A percentile compares a stretch with the other conserved stretches of the same genome.
Evolutionary conservation across 768 basidiomycete genomes (phyloP).

Genomic region (Calocybe gangraenosa): DNA sequence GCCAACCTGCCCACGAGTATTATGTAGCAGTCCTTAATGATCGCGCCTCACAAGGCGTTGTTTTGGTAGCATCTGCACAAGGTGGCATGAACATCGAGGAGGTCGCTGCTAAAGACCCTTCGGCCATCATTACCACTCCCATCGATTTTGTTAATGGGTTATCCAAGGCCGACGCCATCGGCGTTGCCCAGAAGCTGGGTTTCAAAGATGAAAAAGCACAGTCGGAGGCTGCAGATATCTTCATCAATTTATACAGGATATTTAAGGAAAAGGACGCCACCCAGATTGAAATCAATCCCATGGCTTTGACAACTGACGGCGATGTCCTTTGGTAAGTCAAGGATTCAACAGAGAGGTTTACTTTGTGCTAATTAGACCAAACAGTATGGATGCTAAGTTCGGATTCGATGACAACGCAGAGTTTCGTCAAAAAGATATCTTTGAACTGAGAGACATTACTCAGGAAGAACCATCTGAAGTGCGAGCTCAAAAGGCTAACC

Average conservation of each 20-base stretch:
- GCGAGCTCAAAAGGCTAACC: conserved; percentile 91
- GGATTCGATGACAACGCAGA: conserved; percentile 99
- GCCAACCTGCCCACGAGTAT: conserved; percentile 93
- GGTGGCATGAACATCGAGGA: conserved; percentile 99
- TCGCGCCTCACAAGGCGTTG: conserved; percentile 82
- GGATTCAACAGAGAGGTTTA: conserved; percentile 7
- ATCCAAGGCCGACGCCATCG: conserved; percentile 63
- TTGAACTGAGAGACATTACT: conserved; percentile 82
- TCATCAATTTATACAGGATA: conserved; percentile 90
- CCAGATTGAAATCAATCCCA: conserved; percentile 98
- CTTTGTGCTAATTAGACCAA: conserved; percentile 6
- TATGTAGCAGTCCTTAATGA: conserved; percentile 97
- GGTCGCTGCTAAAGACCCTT: conserved; percentile 93
- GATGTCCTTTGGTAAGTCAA: conserved; percentile 76
- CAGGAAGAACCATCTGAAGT: conserved; percentile 99
- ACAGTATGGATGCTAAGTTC: conserved; percentile 99
- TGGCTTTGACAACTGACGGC: conserved; percentile 90
- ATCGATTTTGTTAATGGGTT: conserved; percentile 84
- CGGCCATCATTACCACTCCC: conserved; percentile 92
- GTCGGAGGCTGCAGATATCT: conserved; percentile 87
- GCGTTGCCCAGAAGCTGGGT: conserved; percentile 85
- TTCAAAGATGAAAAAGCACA: conserved; percentile 71
- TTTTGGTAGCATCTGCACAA: conserved; percentile 89
- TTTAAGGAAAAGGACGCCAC: conserved; percentile 99
- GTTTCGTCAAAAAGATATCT: conserved; percentile 92